phyloP scores from a whole-genome alignment of 441 rosid species.

The Macaranga tanarius region DNA sequence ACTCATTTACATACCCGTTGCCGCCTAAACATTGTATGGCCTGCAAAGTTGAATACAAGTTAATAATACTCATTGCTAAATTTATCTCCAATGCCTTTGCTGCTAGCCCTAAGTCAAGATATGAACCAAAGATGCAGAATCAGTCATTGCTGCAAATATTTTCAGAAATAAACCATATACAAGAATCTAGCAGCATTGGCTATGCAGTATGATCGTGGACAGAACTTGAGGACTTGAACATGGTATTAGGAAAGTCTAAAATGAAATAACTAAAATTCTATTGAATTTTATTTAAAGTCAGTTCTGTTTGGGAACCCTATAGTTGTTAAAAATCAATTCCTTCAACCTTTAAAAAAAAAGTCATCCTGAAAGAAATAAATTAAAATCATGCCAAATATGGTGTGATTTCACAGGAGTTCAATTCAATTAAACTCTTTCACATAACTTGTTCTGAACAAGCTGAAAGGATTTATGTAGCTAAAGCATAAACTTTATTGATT shows the following conservation, averaged over 20 bases:
- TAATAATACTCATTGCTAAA: not conserved
- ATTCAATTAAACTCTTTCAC: no score
- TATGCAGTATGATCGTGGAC: not conserved
- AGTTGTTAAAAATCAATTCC: no score
- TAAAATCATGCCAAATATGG: no score
- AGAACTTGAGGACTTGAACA: not conserved
- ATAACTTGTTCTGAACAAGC: no score
- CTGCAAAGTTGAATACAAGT: slow-evolving; percentile 42
- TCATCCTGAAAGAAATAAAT: no score
- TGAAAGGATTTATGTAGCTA: not conserved
- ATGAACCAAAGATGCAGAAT: not conserved
- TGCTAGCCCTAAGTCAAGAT: not conserved
- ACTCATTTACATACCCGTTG: slow-evolving; percentile 87
- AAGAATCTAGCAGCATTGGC: not conserved
- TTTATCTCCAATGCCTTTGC: not conserved
- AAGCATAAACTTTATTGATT: not conserved
- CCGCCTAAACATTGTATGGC: slow-evolving; percentile 98
- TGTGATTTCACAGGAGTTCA: no score
- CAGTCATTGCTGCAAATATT: not conserved
- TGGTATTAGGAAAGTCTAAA: no score
- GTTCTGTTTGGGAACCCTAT: no score
- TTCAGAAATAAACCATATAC: not conserved
- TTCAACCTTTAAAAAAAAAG: no score
- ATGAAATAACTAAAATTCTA: no score
- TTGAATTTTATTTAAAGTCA: no score